Evolutionary conservation across 163 green algal genomes (phyloP), one percentile per base, ranked within the genome.

Genomic region (Coccomyxa subellipsoidea): DNA sequence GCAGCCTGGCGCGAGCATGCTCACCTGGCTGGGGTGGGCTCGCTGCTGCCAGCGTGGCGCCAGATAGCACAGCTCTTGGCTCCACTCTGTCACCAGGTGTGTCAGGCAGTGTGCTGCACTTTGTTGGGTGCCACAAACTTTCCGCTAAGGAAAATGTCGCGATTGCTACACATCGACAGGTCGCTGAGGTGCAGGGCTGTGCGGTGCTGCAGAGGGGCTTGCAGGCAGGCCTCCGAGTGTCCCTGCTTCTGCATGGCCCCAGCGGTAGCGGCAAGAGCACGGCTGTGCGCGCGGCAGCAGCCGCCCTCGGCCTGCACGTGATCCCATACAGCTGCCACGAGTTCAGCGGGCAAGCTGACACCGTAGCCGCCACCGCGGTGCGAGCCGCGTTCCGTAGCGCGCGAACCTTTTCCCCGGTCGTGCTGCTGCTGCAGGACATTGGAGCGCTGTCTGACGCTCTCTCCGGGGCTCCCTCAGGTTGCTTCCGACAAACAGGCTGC

Each of bases 241-340:
- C 90, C 6, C 77, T 95, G 75, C 87, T 96, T 69, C 80, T 97
- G 70, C 81, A 89, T 54, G 93, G 92, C 0, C 93, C 93, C 0
- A 47, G 77, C 0, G 93, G 93, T 66, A 86, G 82, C 40, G 93
- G 93, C 21, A 83, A 85, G 35, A 66, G 53, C 27, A 94, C 87
- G 0, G 90, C 92, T 10, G 89, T 77, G 3, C 38, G 76, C 7
- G 92, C 90, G 0, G 92, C 92, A 4, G 90, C 92, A 7, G 88
- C 89, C 0, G 93, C 93, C 0, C 81, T 94, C 27, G 93, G 93
- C n/a, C 83, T 91, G 80, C 89, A 96, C 69, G 72, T 91, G 21
- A 83, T 95, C 36, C 36, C 84, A 25, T 84, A 86, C 34, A 90
- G 81, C 82, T 93, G 90, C 77, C 82, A 89, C 34, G 89, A 93